phyloP scores from a whole-genome alignment of 495 filamentous ascomycete genomes.

The Neurospora sp. region DNA sequence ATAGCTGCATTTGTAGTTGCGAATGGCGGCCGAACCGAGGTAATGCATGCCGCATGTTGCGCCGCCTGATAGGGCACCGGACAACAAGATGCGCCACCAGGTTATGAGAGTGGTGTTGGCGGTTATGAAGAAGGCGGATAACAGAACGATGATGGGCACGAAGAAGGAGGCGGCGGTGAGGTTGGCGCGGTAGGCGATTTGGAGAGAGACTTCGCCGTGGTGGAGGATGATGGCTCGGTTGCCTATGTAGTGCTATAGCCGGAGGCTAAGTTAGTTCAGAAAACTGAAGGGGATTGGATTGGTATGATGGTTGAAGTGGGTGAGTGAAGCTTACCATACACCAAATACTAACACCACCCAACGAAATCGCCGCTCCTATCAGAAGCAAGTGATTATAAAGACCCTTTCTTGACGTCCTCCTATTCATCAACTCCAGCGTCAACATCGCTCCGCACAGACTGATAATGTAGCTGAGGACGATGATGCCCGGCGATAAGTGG shows the following conservation, averaged over 20 bases:
- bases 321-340: constrained; percentile 29
- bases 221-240: constrained; percentile 68
- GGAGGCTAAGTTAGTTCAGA: constrained; percentile 1
- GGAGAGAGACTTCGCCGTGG: constrained; percentile 46
- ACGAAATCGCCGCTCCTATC: constrained; percentile 56
- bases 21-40: constrained; percentile 70
- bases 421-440: constrained; percentile 72
- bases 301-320: no score
- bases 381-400: constrained; percentile 69
- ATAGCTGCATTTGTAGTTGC: constrained; percentile 62
- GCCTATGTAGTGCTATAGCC: constrained; percentile 60
- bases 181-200: constrained; percentile 60
- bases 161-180: constrained; percentile 74
- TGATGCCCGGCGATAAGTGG: constrained; percentile 49
- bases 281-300: background rate
- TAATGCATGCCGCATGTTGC: constrained; percentile 88
- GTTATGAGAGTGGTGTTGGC: constrained; percentile 45
- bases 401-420: constrained; percentile 56
- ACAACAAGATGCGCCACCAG: constrained; percentile 46
- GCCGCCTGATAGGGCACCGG: constrained; percentile 57
- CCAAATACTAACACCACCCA: constrained; percentile 76
- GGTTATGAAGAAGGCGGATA: constrained; percentile 59
- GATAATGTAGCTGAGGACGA: constrained; percentile 67
- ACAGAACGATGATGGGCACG: constrained; percentile 63
- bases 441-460: constrained; percentile 67